phyloP scores from a whole-genome alignment of 2,329 filamentous ascomycete species.

The Fusarium transvaalense region DNA sequence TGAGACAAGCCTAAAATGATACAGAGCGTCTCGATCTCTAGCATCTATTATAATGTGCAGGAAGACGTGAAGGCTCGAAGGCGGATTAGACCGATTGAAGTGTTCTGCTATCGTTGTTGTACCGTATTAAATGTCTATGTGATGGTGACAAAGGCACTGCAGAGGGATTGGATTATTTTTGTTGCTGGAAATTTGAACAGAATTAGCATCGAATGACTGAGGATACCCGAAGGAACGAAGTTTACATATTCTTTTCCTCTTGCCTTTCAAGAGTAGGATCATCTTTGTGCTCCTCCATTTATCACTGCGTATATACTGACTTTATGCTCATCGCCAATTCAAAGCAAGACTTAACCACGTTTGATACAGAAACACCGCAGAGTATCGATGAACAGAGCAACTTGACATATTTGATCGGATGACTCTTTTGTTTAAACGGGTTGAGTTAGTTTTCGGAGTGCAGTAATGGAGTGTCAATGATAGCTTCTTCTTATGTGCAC shows the following conservation, averaged over 20 bases:
- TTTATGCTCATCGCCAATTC: no score
- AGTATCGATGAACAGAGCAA: no score
- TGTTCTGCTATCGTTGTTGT: background rate
- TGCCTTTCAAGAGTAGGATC: no score
- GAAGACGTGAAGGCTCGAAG: background rate
- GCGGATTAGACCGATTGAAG: no score
- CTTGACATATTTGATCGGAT: background rate
- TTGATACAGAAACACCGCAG: no score
- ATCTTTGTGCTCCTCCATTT: no score
- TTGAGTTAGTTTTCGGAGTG: background rate
- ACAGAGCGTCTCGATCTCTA: background rate
- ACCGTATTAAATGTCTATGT: background rate
- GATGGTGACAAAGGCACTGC: background rate
- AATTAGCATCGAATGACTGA: background rate
- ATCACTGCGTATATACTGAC: no score
- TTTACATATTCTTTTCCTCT: no score
- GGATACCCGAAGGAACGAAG: no score
- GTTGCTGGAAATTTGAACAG: constrained; percentile 9
- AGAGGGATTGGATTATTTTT: constrained; percentile 50
- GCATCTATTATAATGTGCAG: background rate
- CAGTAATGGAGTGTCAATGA: no score
- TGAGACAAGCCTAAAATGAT: background rate
- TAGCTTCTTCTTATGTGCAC: background rate
- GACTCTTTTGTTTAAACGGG: background rate
- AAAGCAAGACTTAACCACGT: no score